Evolutionary conservation across 2,329 filamentous ascomycete species (phyloP).

Genomic region (Emmonsiellopsis sp.): DNA sequence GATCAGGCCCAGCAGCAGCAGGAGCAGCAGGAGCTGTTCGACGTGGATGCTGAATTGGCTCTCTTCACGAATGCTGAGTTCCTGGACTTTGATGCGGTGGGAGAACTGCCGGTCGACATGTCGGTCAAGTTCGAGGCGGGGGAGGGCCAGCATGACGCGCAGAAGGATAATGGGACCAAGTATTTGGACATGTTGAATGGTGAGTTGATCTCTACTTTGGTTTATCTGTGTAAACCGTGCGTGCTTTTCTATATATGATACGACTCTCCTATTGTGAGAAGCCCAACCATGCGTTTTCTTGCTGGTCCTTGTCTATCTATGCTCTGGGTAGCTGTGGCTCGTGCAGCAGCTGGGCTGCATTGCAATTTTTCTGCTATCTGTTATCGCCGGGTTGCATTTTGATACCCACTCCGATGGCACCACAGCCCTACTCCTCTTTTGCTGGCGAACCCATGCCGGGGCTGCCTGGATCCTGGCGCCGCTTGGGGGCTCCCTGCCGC

Average conservation of each 20-base stretch:
- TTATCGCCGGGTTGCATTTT: no score
- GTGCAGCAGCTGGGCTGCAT: no score
- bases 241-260: conserved; percentile 3
- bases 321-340: no score
- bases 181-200: conserved; percentile 34
- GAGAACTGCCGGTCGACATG: conserved; percentile 13
- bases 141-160: conserved; percentile 15
- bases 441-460: not conserved
- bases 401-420: not conserved
- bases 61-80: conserved; percentile 78
- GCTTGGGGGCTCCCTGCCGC: no score
- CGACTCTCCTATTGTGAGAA: not conserved
- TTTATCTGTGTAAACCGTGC: not conserved
- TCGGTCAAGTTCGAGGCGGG: conserved; percentile 14
- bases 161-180: conserved; percentile 19
- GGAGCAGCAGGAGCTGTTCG: conserved; percentile 46
- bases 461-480: no score
- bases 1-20: conserved; percentile 50
- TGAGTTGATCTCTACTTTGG: conserved; percentile 19
- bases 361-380: not conserved
- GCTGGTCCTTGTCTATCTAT: not conserved
- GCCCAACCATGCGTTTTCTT: not conserved
- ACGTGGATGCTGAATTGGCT: conserved; percentile 61
- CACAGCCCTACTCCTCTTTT: not conserved
- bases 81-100: conserved; percentile 59